These are phyloP conservation scores for Pseudophaeomoniella oleicola DNA, from an alignment of 2,329 filamentous ascomycete genomes.

Conservation along the genomic window DNA sequence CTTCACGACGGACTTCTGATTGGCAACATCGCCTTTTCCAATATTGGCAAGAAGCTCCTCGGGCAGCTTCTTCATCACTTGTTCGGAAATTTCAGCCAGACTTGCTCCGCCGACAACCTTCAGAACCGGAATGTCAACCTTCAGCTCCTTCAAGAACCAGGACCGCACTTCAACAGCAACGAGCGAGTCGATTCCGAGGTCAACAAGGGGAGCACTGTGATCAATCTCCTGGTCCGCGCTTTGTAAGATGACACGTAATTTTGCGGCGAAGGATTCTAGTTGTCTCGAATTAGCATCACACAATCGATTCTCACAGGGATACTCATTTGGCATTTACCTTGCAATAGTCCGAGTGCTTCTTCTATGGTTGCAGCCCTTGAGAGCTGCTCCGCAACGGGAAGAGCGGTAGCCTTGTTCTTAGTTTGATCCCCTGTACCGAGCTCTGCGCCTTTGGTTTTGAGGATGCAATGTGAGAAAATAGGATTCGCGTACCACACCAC, in stretches of 20 bases:
- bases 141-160: conserved; percentile 34
- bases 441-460: too few species aligned
- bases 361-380: conserved; percentile 1
- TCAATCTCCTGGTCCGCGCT: background rate
- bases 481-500: conserved; percentile 33
- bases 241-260: conserved; percentile 1
- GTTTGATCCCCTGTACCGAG: too few species aligned
- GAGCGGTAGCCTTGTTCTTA: background rate
- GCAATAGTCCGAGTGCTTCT: conserved; percentile 2
- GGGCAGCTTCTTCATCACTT: conserved; percentile 5
- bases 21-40: background rate
- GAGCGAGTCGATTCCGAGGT: conserved; percentile 24
- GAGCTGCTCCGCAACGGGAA: background rate
- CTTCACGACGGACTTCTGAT: too few species aligned
- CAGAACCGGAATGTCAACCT: conserved; percentile 31
- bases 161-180: conserved; percentile 25
- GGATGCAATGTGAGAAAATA: conserved; percentile 25
- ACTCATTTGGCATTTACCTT: too few species aligned
- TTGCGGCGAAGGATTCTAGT: conserved; percentile 6
- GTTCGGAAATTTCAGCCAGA: conserved; percentile 11
- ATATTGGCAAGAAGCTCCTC: conserved; percentile 1
- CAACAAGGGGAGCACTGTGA: conserved; percentile 8
- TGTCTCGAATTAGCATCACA: conserved; percentile 1
- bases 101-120: conserved; percentile 26
- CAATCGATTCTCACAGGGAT: too few species aligned